A percentile compares a stretch with the other conserved stretches of the same genome.
phyloP scores from a whole-genome alignment of 2,329 filamentous ascomycete species.

The Dothideomycetes sp. region DNA sequence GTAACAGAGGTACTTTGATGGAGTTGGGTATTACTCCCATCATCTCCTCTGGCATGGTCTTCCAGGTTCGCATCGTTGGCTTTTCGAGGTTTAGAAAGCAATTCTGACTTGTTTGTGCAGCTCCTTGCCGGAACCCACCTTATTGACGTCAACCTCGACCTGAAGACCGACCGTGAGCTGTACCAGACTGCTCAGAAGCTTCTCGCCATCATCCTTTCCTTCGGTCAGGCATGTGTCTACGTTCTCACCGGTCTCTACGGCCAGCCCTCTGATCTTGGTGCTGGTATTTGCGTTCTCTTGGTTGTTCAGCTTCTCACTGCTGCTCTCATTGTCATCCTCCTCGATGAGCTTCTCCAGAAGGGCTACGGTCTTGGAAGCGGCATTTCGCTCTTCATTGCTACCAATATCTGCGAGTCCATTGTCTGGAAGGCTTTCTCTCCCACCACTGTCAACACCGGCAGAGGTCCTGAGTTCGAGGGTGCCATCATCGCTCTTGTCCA shows the following conservation, averaged over 20 bases:
- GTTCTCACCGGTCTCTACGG: constrained; percentile 98
- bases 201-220: constrained; percentile 93
- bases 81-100: background rate
- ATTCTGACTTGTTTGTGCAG: constrained; percentile 23
- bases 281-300: constrained; percentile 94
- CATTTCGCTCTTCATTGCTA: constrained; percentile 98
- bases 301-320: constrained; percentile 97
- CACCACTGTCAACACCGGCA: constrained; percentile 97
- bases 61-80: constrained; percentile 48
- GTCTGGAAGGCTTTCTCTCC: constrained; percentile 99
- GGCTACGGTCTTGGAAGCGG: constrained; percentile 96
- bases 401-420: constrained; percentile 99
- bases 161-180: constrained; percentile 98
- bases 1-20: constrained; percentile 54
- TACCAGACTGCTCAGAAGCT: constrained; percentile 99
- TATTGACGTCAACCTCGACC: constrained; percentile 99
- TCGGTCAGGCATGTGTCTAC: constrained; percentile 95
- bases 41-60: constrained; percentile 99
- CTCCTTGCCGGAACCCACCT: constrained; percentile 98
- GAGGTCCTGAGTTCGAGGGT: constrained; percentile 97
- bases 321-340: constrained; percentile 95
- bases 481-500: constrained; percentile 97
- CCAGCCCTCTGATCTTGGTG: constrained; percentile 89
- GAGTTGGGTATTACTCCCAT: constrained; percentile 67
- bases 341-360: constrained; percentile 98